These are phyloP conservation scores for Aspergillus pseudoviridinutans DNA, from an alignment of 2,329 filamentous ascomycete species.

Conservation along the genomic window DNA sequence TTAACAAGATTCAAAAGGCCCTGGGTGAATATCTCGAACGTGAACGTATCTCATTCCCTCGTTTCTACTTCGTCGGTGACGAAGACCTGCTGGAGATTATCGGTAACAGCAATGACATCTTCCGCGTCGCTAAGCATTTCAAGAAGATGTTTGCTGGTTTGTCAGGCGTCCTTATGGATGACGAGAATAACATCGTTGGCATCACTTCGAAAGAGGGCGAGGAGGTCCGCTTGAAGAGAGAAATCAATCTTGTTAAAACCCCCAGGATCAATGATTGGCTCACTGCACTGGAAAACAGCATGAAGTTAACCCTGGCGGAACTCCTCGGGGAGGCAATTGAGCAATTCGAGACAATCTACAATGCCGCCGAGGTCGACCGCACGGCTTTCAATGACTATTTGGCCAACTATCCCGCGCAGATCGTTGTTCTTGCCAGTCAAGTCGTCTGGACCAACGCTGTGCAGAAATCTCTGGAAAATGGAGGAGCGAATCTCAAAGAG, in stretches of 20 bases:
- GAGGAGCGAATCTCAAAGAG: slow-evolving; percentile 63
- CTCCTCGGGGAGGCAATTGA: slow-evolving; percentile 81
- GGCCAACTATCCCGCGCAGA: slow-evolving; percentile 79
- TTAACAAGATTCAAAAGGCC: slow-evolving; percentile 99
- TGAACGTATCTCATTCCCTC: slow-evolving; percentile 93
- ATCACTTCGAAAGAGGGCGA: slow-evolving; percentile 97
- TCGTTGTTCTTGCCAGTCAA: slow-evolving; percentile 91
- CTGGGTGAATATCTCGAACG: slow-evolving; percentile 97
- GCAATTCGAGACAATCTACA: slow-evolving; percentile 75
- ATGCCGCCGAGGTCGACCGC: slow-evolving; percentile 65
- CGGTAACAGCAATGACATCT: slow-evolving; percentile 95
- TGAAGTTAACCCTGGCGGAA: slow-evolving; percentile 92
- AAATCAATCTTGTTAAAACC: slow-evolving; percentile 87
- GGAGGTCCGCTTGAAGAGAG: slow-evolving; percentile 77
- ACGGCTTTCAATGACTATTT: slow-evolving; percentile 75
- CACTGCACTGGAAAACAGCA: slow-evolving; percentile 82
- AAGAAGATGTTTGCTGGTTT: slow-evolving; percentile 99
- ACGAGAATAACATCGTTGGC: slow-evolving; percentile 82
- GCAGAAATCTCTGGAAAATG: slow-evolving; percentile 68
- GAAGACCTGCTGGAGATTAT: slow-evolving; percentile 99
- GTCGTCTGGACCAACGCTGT: slow-evolving; percentile 90
- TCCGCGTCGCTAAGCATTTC: slow-evolving; percentile 96
- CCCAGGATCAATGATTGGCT: slow-evolving; percentile 99
- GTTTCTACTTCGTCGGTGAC: slow-evolving; percentile 99
- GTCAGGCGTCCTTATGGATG: slow-evolving; percentile 84